Conservation (phyloP, 805 yeast species). For the Candida sphagnicola region DNA sequence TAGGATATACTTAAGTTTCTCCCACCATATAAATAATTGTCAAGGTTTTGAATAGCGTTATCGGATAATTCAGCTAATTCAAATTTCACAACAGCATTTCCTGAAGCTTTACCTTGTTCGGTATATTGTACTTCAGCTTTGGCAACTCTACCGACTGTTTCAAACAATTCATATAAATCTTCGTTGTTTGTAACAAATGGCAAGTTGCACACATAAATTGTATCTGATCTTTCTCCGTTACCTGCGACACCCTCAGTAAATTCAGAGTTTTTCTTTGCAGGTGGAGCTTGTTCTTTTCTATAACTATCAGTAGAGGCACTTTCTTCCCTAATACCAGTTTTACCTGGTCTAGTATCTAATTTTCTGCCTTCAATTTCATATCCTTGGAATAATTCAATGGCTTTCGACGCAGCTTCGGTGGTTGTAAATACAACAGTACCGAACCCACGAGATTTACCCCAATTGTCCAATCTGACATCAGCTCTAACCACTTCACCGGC, state of each 20-base stretch:
- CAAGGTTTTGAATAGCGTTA: slow-evolving; percentile 67
- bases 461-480: slow-evolving; percentile 61
- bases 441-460: slow-evolving; percentile 80
- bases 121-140: slow-evolving; percentile 70
- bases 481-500: slow-evolving; percentile 81
- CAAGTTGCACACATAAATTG: slow-evolving; percentile 68
- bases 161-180: slow-evolving; percentile 82
- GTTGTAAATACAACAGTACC: slow-evolving; percentile 75
- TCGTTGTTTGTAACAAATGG: slow-evolving; percentile 87
- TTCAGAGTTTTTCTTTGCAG: slow-evolving; percentile 38
- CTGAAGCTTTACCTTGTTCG: slow-evolving; percentile 66
- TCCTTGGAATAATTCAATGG: slow-evolving; percentile 68
- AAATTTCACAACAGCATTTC: slow-evolving; percentile 82
- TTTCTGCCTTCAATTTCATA: slow-evolving; percentile 70
- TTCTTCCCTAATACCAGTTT: slow-evolving; percentile 3
- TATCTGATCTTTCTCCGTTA: slow-evolving; percentile 46
- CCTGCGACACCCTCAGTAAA: slow-evolving; percentile 68
- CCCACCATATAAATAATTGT: slow-evolving; percentile 82
- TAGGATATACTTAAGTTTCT: slow-evolving; percentile 66
- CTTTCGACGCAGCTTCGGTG: slow-evolving; percentile 65
- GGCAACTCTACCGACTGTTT: slow-evolving; percentile 71
- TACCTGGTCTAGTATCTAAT: slow-evolving; percentile 77
- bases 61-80: slow-evolving; percentile 65
- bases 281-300: slow-evolving; percentile 7
- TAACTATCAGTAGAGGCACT: neutral